A percentile compares a stretch with the other conserved stretches of the same genome.
Evolutionary conservation across 2,329 filamentous ascomycete genomes (phyloP).

Genomic region (Biscogniauxia mediterranea): DNA sequence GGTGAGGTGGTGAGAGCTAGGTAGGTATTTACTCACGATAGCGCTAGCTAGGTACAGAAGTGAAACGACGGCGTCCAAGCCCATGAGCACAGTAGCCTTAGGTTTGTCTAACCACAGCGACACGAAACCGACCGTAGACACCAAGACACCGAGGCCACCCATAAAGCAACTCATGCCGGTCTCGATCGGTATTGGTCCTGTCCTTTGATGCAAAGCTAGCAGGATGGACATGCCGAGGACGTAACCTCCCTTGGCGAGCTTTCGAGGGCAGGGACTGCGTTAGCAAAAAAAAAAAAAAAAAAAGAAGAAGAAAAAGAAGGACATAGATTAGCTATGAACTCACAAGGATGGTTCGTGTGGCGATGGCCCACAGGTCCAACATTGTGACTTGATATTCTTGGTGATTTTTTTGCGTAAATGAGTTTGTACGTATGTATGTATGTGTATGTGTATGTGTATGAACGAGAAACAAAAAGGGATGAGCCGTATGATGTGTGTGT

Average conservation of each 20-base stretch:
- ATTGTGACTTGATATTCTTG: too few relatives aligned
- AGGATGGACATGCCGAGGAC: constrained; percentile 7
- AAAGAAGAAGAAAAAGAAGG: too few relatives aligned
- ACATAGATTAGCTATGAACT: neutral
- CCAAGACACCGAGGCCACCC: constrained; percentile 6
- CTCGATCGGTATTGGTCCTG: constrained; percentile 2
- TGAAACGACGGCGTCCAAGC: constrained; percentile 1
- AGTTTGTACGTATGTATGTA: too few relatives aligned
- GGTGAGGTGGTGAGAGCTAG: neutral
- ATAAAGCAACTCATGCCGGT: constrained; percentile 7
- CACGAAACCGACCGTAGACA: constrained; percentile 3
- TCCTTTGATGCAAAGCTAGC: constrained; percentile 4
- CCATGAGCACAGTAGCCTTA: neutral
- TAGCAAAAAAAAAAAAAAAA: too few relatives aligned
- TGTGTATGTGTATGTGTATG: too few relatives aligned
- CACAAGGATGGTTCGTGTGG: too few relatives aligned
- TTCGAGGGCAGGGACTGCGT: too few relatives aligned
- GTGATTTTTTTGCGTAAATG: too few relatives aligned
- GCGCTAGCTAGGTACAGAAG: neutral
- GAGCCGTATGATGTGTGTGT: too few relatives aligned
- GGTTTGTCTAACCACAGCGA: constrained; percentile 4
- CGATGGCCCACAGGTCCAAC: too few relatives aligned
- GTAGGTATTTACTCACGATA: neutral
- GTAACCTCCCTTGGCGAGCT: constrained; percentile 2
- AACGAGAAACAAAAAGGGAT: too few relatives aligned